phyloP scores from a whole-genome alignment of 106 monocot species.

The Agapanthus africanus region DNA sequence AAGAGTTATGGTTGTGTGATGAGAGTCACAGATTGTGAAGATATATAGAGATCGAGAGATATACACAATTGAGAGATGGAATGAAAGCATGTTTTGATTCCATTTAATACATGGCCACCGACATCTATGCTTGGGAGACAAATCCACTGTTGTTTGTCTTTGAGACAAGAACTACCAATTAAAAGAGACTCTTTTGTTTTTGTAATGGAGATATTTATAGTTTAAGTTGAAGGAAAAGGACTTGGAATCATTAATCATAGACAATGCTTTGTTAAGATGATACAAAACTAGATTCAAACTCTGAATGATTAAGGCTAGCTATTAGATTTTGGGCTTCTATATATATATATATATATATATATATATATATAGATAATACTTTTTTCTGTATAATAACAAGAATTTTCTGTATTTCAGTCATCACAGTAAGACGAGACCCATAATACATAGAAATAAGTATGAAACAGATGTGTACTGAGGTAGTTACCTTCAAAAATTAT shows the following conservation, averaged over 20 bases:
- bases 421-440: too few relatives aligned
- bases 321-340: not conserved
- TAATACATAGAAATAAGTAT: too few relatives aligned
- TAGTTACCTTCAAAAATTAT: too few relatives aligned
- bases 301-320: not conserved
- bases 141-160: too few relatives aligned
- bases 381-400: too few relatives aligned
- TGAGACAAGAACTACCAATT: too few relatives aligned
- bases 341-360: too few relatives aligned
- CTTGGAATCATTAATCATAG: not conserved
- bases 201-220: not conserved
- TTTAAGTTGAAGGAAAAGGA: not conserved
- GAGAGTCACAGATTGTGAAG: not conserved
- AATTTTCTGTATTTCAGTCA: too few relatives aligned
- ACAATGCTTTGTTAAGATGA: not conserved
- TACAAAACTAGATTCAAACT: not conserved
- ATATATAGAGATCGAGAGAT: not conserved
- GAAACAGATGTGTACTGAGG: too few relatives aligned
- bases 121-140: not conserved
- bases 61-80: not conserved
- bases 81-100: not conserved
- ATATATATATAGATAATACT: too few relatives aligned
- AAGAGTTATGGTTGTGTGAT: not conserved
- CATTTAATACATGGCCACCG: slow-evolving; percentile 1
- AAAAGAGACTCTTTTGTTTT: too few relatives aligned